phyloP scores from a whole-genome alignment of 768 basidiomycete species.

The Boletus subparvulus region DNA sequence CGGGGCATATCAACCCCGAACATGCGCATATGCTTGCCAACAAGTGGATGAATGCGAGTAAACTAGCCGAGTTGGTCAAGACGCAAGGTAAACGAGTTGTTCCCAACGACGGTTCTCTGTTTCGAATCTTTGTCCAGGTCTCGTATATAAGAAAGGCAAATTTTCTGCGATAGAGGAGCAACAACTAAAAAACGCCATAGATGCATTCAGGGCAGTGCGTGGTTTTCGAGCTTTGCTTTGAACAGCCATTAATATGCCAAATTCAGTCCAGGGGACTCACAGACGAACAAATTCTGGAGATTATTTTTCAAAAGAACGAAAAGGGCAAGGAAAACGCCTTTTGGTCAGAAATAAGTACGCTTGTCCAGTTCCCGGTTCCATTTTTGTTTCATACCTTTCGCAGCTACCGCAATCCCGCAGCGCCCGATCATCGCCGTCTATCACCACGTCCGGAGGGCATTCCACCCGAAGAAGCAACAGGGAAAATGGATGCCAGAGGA shows the following conservation, averaged over 20 bases:
- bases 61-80: slow-evolving; percentile 66
- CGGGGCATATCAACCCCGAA: slow-evolving; percentile 46
- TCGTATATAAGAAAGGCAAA: slow-evolving; percentile 87
- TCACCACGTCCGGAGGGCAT: slow-evolving; percentile 69
- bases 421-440: slow-evolving; percentile 84
- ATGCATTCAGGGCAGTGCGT: slow-evolving; percentile 58
- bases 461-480: slow-evolving; percentile 67
- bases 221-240: background rate
- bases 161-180: slow-evolving; percentile 79
- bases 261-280: slow-evolving; percentile 50
- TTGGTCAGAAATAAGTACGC: slow-evolving; percentile 79
- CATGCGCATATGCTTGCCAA: slow-evolving; percentile 72
- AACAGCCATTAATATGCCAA: slow-evolving; percentile 2
- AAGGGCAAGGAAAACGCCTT: slow-evolving; percentile 64
- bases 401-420: slow-evolving; percentile 68
- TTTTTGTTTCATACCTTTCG: slow-evolving; percentile 8
- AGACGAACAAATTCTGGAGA: slow-evolving; percentile 53
- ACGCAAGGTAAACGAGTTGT: slow-evolving; percentile 52
- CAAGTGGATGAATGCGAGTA: slow-evolving; percentile 73
- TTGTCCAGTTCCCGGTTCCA: background rate
- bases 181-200: slow-evolving; percentile 63
- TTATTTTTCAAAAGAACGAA: slow-evolving; percentile 69
- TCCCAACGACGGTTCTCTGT: background rate
- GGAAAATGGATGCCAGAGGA: slow-evolving; percentile 71
- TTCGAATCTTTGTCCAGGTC: slow-evolving; percentile 43